Evolutionary conservation across 345 rosid species (phyloP).

Genomic region (Lagerstroemia speciosa): DNA sequence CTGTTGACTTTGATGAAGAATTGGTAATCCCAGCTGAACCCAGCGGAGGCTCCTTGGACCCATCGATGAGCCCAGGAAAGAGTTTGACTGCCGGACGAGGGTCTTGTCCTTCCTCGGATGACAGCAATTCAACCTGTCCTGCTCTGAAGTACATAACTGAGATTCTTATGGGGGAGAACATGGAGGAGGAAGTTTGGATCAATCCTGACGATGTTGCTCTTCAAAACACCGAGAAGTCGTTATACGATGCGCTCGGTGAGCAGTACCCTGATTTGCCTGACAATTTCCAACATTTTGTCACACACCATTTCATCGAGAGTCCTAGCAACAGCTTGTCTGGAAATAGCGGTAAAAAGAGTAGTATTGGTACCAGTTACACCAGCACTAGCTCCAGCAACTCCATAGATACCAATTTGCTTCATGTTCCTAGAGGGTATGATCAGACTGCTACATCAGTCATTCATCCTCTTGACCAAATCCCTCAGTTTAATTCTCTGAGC

Average conservation of each 20-base stretch:
- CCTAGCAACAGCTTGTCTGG: conserved; percentile 14
- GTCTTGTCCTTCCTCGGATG: conserved; percentile 28
- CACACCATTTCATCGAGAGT: conserved; percentile 15
- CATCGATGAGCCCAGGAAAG: background rate
- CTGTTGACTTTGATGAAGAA: background rate
- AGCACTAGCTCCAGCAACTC: conserved; percentile 9
- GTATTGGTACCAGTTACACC: background rate
- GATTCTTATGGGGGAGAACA: conserved; percentile 69
- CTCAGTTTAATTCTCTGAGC: background rate
- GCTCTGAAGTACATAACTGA: conserved; percentile 51
- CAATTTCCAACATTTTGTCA: conserved; percentile 9
- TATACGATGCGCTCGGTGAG: conserved; percentile 49
- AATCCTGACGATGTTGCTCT: conserved; percentile 47
- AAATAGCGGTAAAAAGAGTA: conserved; percentile 18
- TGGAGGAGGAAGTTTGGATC: conserved; percentile 41
- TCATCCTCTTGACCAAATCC: background rate
- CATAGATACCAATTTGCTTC: conserved; percentile 5
- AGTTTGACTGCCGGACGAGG: conserved; percentile 3
- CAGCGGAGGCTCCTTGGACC: background rate
- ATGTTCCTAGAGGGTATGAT: background rate
- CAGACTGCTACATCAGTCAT: background rate
- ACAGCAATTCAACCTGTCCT: conserved; percentile 35
- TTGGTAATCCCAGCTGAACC: background rate
- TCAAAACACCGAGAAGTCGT: conserved; percentile 55
- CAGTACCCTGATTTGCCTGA: conserved; percentile 16